Percentiles rank a stretch among this genome's conserved stretches.
Evolutionary conservation across 1,284 basidiomycete genomes (phyloP).

Genomic region (Schizophyllum amplum): DNA sequence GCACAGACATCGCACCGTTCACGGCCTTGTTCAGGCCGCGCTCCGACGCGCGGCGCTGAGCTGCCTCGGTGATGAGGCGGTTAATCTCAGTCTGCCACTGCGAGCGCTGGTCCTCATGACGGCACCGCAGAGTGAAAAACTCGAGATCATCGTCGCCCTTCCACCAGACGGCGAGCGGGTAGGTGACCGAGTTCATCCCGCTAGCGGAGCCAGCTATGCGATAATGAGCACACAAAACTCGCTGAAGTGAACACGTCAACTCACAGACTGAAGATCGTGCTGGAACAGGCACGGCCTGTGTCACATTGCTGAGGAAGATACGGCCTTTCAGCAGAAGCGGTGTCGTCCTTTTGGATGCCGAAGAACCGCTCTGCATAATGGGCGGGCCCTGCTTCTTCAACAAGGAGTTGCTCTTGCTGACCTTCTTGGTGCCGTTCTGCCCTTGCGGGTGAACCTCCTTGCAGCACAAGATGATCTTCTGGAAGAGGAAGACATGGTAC

Average conservation of each 20-base stretch:
- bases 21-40: slow-evolving; percentile 22
- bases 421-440: slow-evolving; percentile 48
- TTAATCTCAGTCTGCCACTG: slow-evolving; percentile 91
- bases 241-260: slow-evolving; percentile 21
- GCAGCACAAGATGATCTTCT: slow-evolving; percentile 98
- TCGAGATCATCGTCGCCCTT: slow-evolving; percentile 89
- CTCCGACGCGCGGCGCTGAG: slow-evolving; percentile 55
- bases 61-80: slow-evolving; percentile 73
- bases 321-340: slow-evolving; percentile 91
- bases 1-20: slow-evolving; percentile 17
- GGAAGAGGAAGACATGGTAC: slow-evolving; percentile 98
- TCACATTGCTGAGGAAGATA: slow-evolving; percentile 97
- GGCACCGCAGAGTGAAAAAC: slow-evolving; percentile 90
- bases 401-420: slow-evolving; percentile 67
- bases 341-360: slow-evolving; percentile 59
- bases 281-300: slow-evolving; percentile 55
- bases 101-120: slow-evolving; percentile 86
- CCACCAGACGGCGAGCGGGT: slow-evolving; percentile 87
- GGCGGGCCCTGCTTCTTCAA: slow-evolving; percentile 63
- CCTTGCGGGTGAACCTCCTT: slow-evolving; percentile 65
- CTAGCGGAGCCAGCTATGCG: slow-evolving; percentile 19
- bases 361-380: slow-evolving; percentile 24
- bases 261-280: slow-evolving; percentile 53
- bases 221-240: slow-evolving; percentile 7
- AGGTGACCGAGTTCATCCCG: slow-evolving; percentile 34